Evolutionary conservation across 176 grass and related monocot species (phyloP), one percentile per base, ranked within the genome.

Genomic region (Oryza officinalis): DNA sequence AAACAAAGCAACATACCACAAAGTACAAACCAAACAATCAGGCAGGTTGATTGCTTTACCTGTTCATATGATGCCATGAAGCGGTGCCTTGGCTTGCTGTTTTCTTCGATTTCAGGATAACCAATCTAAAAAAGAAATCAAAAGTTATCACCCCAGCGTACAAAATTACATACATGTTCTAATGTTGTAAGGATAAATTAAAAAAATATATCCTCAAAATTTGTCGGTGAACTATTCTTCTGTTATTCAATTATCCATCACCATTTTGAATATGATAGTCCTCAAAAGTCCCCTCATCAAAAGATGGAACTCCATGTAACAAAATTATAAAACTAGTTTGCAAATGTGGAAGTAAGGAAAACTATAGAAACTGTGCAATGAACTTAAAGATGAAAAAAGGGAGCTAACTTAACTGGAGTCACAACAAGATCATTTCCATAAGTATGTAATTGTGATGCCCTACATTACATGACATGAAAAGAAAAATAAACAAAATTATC

Each of bases 11-110:
- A 14, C 17, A 63, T 47, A 80, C 63, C 15, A 50, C 47, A 50
- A 57, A 57, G 2, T 25, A 1, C 11, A 11, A 61, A 61, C n/a
- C 20, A 25, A 61, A 61, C 45, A 49, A 69, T 69, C 26, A 68
- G 74, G 73, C 30, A 33, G 8, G 72, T 13, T 13, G 77, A 66
- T 49, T 83, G 63, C 9, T 68, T 88, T 81, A 91, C 96, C 92
- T 99, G 96, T 89, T 96, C 96, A 84, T 96, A 99, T 18, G 93
- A 96, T 27, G 96, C 92, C 96, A 99, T 99, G 63, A 99, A 99
- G 69, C 93, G 91, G 74, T 99, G 96, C 28, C 93, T 86, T 71
- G 96, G 96, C 50, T 99, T 99, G 74, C 47, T 67, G 49, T 91
- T 99, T 65, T 99, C 96, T 90, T 99, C 93, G 3, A 99, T 99